Evolutionary conservation across 1,284 basidiomycete genomes (phyloP).

Genomic region (Apiotrichum porosum): DNA sequence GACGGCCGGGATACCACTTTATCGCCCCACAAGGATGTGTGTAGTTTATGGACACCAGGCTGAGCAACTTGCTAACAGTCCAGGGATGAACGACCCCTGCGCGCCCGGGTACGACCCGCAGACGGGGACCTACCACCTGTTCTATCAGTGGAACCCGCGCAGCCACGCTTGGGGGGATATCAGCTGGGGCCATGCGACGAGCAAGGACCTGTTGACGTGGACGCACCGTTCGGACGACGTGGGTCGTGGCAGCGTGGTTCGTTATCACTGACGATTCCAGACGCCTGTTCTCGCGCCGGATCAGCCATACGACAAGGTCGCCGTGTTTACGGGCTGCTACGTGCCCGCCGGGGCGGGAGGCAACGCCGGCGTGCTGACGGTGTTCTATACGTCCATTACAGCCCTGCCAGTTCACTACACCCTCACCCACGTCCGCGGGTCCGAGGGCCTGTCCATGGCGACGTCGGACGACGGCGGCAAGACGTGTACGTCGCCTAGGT

Average conservation of each 20-base stretch:
- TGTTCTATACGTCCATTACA: constrained; percentile 14
- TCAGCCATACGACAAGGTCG: constrained; percentile 14
- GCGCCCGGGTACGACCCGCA: constrained; percentile 16
- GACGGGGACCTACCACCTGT: constrained; percentile 20
- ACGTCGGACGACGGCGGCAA: constrained; percentile 14
- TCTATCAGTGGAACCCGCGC: constrained; percentile 25
- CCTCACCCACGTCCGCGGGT: constrained; percentile 10
- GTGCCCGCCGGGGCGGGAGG: not conserved
- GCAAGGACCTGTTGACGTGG: constrained; percentile 19
- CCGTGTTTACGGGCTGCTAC: constrained; percentile 23
- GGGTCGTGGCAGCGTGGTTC: not conserved
- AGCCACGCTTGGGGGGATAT: constrained; percentile 19
- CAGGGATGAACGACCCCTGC: constrained; percentile 24
- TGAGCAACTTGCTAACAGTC: not conserved
- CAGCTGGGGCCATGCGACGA: constrained; percentile 21
- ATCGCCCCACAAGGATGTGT: constrained; percentile 17
- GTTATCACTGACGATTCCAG: constrained; percentile 1
- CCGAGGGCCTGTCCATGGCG: constrained; percentile 17
- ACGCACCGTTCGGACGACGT: constrained; percentile 3
- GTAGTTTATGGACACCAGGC: not conserved
- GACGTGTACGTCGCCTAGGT: constrained; percentile 10
- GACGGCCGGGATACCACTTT: constrained; percentile 14
- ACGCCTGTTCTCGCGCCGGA: constrained; percentile 5
- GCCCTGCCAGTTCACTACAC: constrained; percentile 9
- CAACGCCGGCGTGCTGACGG: not conserved